Percentiles rank a stretch among this genome's conserved stretches.
Evolutionary conservation across 2,329 filamentous ascomycete genomes (phyloP).

Genomic region (Kalaharituber pfeilii): DNA sequence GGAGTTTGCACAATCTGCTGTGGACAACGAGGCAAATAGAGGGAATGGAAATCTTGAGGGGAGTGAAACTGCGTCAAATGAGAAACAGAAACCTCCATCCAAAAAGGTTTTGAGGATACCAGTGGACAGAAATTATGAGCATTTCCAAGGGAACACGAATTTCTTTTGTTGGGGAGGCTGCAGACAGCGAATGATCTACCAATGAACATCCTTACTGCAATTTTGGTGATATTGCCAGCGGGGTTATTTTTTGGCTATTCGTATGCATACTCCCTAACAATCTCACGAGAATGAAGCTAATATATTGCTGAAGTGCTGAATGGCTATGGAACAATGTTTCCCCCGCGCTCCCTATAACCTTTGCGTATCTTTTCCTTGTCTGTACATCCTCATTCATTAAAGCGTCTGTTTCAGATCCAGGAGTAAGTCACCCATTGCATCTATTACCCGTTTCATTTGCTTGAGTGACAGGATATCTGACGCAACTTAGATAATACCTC

Average conservation of each 20-base stretch:
- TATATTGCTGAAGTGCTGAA: slow-evolving; percentile 37
- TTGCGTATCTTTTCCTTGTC: slow-evolving; percentile 79
- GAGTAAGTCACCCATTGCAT: no score
- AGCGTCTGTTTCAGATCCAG: slow-evolving; percentile 80
- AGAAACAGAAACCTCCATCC: slow-evolving; percentile 1
- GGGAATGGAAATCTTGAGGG: no score
- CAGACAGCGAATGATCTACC: slow-evolving; percentile 79
- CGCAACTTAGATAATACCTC: slow-evolving; percentile 61
- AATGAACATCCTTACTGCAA: slow-evolving; percentile 71
- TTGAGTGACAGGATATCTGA: slow-evolving; percentile 3
- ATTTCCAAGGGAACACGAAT: slow-evolving; percentile 82
- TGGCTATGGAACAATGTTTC: slow-evolving; percentile 78
- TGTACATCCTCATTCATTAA: slow-evolving; percentile 88
- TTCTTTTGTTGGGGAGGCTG: slow-evolving; percentile 69
- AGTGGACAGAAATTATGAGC: slow-evolving; percentile 39
- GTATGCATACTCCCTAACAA: slow-evolving; percentile 28
- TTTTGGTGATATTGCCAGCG: slow-evolving; percentile 61
- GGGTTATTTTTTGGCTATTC: slow-evolving; percentile 73
- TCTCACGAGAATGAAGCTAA: background rate
- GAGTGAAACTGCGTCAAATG: slow-evolving; percentile 4
- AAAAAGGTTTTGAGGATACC: background rate
- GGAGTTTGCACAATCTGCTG: slow-evolving; percentile 9
- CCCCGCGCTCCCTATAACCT: slow-evolving; percentile 72
- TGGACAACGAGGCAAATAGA: slow-evolving; percentile 9
- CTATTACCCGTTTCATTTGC: slow-evolving; percentile 5